A percentile compares a stretch with the other conserved stretches of the same genome.
Conservation (phyloP, 371 early-diverging fungal species). For the Coemansia sp. region DNA sequence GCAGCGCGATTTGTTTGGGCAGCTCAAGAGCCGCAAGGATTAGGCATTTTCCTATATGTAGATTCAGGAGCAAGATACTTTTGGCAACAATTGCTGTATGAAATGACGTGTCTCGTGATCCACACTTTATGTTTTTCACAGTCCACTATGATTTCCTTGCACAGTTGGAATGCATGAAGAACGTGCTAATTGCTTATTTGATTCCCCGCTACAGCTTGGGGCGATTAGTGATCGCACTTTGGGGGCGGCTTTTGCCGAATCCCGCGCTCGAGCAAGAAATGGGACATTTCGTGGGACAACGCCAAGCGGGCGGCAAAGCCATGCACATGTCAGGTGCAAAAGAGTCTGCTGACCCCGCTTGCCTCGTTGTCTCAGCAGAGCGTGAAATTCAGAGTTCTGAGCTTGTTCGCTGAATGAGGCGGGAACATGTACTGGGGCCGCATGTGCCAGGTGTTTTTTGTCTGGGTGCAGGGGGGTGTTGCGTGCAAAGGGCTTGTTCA, state of each 20-base stretch:
- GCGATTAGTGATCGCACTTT: neutral
- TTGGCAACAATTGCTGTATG: neutral
- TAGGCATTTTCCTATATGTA: neutral
- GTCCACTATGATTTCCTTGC: neutral
- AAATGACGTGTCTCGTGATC: neutral
- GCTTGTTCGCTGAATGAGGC: constrained; percentile 35
- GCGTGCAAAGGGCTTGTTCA: neutral
- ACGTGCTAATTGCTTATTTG: neutral
- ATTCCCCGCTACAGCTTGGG: neutral
- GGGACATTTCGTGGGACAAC: neutral
- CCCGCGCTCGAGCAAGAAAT: neutral
- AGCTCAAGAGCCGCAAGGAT: constrained; percentile 55
- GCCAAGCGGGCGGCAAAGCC: neutral
- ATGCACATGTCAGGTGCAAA: neutral
- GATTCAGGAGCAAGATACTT: neutral
- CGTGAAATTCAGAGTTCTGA: constrained; percentile 38
- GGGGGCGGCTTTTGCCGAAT: neutral
- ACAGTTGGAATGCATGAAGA: neutral
- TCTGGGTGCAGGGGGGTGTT: neutral
- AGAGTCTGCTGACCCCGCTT: neutral
- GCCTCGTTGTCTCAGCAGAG: neutral
- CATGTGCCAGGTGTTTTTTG: neutral
- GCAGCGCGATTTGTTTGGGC: constrained; percentile 69
- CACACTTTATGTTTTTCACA: neutral
- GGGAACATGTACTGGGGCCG: neutral